Evolutionary conservation across 345 rosid genomes (phyloP), one percentile per base, ranked within the genome.

Genomic region (Lepidium aucheri): DNA sequence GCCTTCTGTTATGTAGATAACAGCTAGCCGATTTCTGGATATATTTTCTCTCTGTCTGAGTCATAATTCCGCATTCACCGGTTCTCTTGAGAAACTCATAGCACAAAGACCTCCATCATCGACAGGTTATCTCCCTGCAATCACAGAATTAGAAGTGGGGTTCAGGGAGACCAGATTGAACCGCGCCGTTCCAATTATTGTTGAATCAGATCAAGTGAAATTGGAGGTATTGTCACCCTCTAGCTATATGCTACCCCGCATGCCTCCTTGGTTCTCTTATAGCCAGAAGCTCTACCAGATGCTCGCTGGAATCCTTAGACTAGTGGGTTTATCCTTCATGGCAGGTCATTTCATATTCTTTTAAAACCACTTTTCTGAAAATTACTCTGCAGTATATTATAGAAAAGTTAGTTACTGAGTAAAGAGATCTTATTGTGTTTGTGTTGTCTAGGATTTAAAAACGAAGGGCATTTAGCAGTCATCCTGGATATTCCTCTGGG

Each of bases 1-100:
- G 12, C 30, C 26, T 68, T 60, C 36, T 63, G 47, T 35, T 34
- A 17, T 74, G 66, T 71, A 94, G 99, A 85, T 88, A 52, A 76
- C 82, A 65, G 88, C 99, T 65, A 86, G 96, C 54, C 79, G 89
- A 77, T 83, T 93, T 74, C 77, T 93, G 84, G 92, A 88, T 78
- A 76, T 76, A 53, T 85, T 93, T 84, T 73, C 97, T 2, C 63
- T 81, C 62, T 85, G 95, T 79, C 75, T 90, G 53, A 74, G 88
- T 74, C 96, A 80, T 76, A 83, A 75, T 73, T 81, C 89, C 20
- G 79, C 77, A 45, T 90, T 81, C 69, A 62, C 82, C 45, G 96
- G 95, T 61, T 84, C 94, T 73, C 90, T 90, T 58, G 83, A 85
- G 67, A 86, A 85, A 78, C 79, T 83, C 68, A 79, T 85, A 55